Conservation (phyloP, 2,329 filamentous ascomycete species). For the Ceratocystis huliohia region DNA sequence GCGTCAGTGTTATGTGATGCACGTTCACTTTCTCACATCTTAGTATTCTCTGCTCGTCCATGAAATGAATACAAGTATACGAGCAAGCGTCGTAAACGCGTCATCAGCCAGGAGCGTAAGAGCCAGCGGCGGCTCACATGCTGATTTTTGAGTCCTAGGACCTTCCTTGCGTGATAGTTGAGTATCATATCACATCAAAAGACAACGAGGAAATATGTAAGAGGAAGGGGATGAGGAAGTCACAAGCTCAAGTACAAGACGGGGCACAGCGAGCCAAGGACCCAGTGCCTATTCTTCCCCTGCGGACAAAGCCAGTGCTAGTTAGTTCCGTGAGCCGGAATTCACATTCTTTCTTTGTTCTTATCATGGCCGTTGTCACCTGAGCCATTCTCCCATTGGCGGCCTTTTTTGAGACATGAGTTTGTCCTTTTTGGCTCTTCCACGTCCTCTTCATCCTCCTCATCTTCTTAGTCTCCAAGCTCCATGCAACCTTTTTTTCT, state of each 20-base stretch:
- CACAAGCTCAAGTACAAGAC: background rate
- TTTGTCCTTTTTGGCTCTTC: background rate
- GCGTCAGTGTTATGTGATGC: background rate
- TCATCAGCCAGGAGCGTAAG: slow-evolving; percentile 1
- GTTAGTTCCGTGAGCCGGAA: too few relatives aligned
- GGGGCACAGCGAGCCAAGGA: background rate
- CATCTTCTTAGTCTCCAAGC: background rate
- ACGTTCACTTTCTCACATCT: background rate
- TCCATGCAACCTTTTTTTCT: background rate
- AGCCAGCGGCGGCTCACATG: background rate
- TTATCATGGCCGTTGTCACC: background rate
- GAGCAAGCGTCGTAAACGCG: slow-evolving; percentile 4
- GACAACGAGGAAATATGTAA: background rate
- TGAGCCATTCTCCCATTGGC: background rate
- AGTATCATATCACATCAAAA: background rate
- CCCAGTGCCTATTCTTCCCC: too few relatives aligned
- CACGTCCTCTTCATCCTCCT: background rate
- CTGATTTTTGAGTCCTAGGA: background rate
- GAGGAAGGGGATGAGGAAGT: background rate
- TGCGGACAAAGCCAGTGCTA: too few relatives aligned
- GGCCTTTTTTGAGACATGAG: background rate
- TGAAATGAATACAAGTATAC: background rate
- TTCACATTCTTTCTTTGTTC: background rate
- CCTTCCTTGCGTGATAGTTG: background rate
- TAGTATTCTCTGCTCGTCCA: background rate